A percentile compares a stretch with the other conserved stretches of the same genome.
Evolutionary conservation across 108 stramenopile genomes (phyloP).

Genomic region (Cyclotella kingstonii): DNA sequence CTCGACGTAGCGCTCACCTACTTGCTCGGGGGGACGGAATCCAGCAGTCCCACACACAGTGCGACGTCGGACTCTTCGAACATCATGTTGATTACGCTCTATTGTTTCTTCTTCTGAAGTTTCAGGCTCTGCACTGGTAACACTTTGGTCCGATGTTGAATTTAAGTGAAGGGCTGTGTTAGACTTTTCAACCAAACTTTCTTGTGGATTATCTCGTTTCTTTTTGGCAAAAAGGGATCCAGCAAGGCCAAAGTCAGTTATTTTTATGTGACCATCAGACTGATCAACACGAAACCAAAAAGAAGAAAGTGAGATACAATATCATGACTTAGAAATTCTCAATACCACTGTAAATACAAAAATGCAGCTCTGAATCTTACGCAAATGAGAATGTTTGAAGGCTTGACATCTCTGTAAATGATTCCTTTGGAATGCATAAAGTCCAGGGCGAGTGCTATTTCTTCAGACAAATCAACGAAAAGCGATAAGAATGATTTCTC

Average conservation of each 20-base stretch:
- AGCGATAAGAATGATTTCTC: background rate
- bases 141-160: background rate
- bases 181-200: background rate
- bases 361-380: background rate
- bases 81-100: background rate
- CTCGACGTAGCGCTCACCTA: slow-evolving; percentile 24
- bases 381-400: slow-evolving; percentile 42
- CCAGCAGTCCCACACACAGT: slow-evolving; percentile 42
- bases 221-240: slow-evolving; percentile 16
- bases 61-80: slow-evolving; percentile 19
- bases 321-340: no score
- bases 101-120: slow-evolving; percentile 7
- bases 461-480: background rate
- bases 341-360: no score
- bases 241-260: slow-evolving; percentile 51
- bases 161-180: background rate
- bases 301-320: no score
- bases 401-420: slow-evolving; percentile 47
- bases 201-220: slow-evolving; percentile 9
- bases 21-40: slow-evolving; percentile 39
- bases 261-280: slow-evolving; percentile 28
- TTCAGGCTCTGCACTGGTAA: slow-evolving; percentile 12
- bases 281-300: background rate
- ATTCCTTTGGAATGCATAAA: slow-evolving; percentile 36
- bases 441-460: slow-evolving; percentile 42